These are phyloP conservation scores for Mortierella sp. DNA, from an alignment of 371 early-diverging fungal species.

Conservation along the genomic window DNA sequence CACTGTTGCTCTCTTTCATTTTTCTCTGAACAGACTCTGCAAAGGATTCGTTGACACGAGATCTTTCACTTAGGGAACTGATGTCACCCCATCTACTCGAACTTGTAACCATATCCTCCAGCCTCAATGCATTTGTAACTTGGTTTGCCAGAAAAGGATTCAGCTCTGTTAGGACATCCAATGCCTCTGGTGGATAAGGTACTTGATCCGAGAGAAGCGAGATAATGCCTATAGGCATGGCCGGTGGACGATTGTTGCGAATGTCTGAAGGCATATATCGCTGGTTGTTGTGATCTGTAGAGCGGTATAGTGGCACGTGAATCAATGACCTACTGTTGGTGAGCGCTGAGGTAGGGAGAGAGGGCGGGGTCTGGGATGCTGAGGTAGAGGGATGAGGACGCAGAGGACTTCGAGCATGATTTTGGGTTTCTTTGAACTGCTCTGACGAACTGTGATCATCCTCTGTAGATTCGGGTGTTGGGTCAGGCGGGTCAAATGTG, in stretches of 20 bases:
- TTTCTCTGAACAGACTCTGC: slow-evolving; percentile 40
- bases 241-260: slow-evolving; percentile 38
- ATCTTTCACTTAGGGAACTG: slow-evolving; percentile 21
- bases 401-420: slow-evolving; percentile 49
- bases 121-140: slow-evolving; percentile 43
- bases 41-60: slow-evolving; percentile 35
- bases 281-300: slow-evolving; percentile 58
- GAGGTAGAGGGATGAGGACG: slow-evolving; percentile 13
- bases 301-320: slow-evolving; percentile 67
- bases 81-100: slow-evolving; percentile 41
- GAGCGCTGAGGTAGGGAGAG: slow-evolving; percentile 54
- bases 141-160: slow-evolving; percentile 68
- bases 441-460: slow-evolving; percentile 40
- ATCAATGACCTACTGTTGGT: slow-evolving; percentile 69
- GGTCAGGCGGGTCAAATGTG: slow-evolving; percentile 70
- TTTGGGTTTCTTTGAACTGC: slow-evolving; percentile 24
- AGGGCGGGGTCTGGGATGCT: neutral
- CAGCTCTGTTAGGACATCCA: slow-evolving; percentile 61
- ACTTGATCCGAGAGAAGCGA: slow-evolving; percentile 72
- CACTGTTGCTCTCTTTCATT: slow-evolving; percentile 23
- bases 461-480: slow-evolving; percentile 60
- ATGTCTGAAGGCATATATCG: slow-evolving; percentile 41
- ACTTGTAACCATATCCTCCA: slow-evolving; percentile 40
- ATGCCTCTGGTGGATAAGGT: slow-evolving; percentile 69
- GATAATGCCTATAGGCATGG: slow-evolving; percentile 70